Evolutionary conservation across 176 grass and related monocot species (phyloP).

Genomic region (Musa troglodytarum): DNA sequence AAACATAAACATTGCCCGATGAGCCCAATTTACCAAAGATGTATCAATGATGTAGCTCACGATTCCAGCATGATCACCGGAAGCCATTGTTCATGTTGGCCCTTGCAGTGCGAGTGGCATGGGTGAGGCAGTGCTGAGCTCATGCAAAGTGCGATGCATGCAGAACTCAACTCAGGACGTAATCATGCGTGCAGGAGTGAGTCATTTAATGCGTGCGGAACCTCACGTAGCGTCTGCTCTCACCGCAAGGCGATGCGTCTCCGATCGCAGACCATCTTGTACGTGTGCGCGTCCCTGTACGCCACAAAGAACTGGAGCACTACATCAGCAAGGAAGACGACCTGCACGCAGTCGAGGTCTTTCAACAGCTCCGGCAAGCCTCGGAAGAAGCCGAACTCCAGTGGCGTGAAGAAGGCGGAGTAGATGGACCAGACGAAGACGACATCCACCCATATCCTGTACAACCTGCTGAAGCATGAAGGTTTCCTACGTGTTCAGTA

Average conservation of each 20-base stretch:
- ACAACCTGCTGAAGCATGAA: constrained; percentile 33
- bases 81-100: too few relatives aligned
- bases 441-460: constrained; percentile 53
- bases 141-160: background rate
- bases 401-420: constrained; percentile 78
- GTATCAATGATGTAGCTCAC: too few relatives aligned
- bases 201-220: background rate
- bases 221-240: background rate
- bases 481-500: background rate
- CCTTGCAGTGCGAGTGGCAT: too few relatives aligned
- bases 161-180: background rate
- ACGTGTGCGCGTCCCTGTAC: constrained; percentile 58
- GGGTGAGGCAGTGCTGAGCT: background rate
- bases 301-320: constrained; percentile 59
- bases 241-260: constrained; percentile 53
- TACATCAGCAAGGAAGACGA: constrained; percentile 75
- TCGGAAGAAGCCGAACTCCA: constrained; percentile 78
- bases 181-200: background rate
- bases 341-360: constrained; percentile 65
- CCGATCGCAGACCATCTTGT: constrained; percentile 53
- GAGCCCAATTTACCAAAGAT: too few relatives aligned
- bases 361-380: constrained; percentile 50
- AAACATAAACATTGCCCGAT: too few relatives aligned
- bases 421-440: constrained; percentile 76
- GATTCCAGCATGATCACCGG: too few relatives aligned